Evolutionary conservation across 805 yeast genomes (phyloP).

Genomic region (Saturnispora besseyi): DNA sequence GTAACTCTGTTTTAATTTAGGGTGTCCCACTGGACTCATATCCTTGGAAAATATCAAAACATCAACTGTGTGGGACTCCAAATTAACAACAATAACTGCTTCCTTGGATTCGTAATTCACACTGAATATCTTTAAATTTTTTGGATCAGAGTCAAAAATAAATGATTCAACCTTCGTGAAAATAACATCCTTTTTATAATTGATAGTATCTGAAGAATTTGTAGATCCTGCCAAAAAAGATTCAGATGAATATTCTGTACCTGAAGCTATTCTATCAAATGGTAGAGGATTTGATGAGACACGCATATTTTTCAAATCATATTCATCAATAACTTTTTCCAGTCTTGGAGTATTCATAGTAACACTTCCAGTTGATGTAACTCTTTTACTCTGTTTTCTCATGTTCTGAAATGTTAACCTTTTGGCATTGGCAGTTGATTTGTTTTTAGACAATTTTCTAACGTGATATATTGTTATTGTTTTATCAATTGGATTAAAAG

Average conservation of each 20-base stretch:
- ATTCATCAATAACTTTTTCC: conserved; percentile 29
- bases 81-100: conserved; percentile 48
- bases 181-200: conserved; percentile 58
- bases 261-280: conserved; percentile 38
- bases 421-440: conserved; percentile 9
- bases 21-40: conserved; percentile 14
- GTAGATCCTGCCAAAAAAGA: conserved; percentile 6
- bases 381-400: conserved; percentile 21
- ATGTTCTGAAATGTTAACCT: conserved; percentile 11
- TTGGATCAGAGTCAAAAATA: conserved; percentile 27
- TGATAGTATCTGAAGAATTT: conserved; percentile 23
- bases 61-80: conserved; percentile 32
- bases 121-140: conserved; percentile 29
- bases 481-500: conserved; percentile 40
- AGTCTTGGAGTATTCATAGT: conserved; percentile 32
- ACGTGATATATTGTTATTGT: conserved; percentile 48
- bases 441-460: conserved; percentile 22
- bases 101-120: conserved; percentile 47
- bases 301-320: conserved; percentile 26
- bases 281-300: conserved; percentile 34
- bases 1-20: conserved; percentile 17
- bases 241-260: conserved; percentile 25
- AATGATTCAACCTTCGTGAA: conserved; percentile 48
- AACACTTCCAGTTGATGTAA: conserved; percentile 20
- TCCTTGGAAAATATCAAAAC: conserved; percentile 36